Conservation (phyloP, 2,329 filamentous ascomycete species). For the Ustilaginoidea virens region DNA sequence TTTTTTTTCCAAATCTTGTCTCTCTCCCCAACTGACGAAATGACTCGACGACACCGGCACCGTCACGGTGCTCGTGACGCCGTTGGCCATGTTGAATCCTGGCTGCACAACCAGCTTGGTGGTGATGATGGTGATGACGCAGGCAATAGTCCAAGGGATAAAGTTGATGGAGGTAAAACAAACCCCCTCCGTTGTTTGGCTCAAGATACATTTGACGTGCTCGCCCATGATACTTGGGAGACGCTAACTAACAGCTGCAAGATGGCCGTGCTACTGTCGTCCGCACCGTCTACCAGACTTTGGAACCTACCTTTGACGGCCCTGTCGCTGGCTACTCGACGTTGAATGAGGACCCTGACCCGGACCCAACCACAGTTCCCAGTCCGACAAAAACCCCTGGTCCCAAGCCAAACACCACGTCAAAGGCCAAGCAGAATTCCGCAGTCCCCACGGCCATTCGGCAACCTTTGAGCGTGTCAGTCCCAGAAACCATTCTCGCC, state of each 20-base stretch:
- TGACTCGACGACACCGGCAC: constrained; percentile 14
- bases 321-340: constrained; percentile 26
- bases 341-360: constrained; percentile 8
- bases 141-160: background rate
- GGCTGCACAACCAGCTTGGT: constrained; percentile 1
- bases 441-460: constrained; percentile 13
- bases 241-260: constrained; percentile 1
- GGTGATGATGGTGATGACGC: background rate
- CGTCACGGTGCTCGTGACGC: constrained; percentile 8
- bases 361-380: constrained; percentile 1
- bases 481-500: constrained; percentile 14
- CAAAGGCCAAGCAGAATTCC: constrained; percentile 6
- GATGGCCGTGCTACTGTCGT: constrained; percentile 13
- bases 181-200: background rate
- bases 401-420: constrained; percentile 4
- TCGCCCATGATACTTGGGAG: background rate
- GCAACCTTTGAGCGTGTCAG: constrained; percentile 11
- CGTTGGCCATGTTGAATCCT: constrained; percentile 1
- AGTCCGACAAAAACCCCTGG: constrained; percentile 2
- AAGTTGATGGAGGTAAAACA: constrained; percentile 1
- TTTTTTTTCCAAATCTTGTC: constrained; percentile 1
- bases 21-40: constrained; percentile 8
- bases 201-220: background rate
- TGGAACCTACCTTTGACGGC: constrained; percentile 25
- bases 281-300: constrained; percentile 25